Conservation (phyloP, 2,329 filamentous ascomycete species). For the Pezicula rhizophila region DNA sequence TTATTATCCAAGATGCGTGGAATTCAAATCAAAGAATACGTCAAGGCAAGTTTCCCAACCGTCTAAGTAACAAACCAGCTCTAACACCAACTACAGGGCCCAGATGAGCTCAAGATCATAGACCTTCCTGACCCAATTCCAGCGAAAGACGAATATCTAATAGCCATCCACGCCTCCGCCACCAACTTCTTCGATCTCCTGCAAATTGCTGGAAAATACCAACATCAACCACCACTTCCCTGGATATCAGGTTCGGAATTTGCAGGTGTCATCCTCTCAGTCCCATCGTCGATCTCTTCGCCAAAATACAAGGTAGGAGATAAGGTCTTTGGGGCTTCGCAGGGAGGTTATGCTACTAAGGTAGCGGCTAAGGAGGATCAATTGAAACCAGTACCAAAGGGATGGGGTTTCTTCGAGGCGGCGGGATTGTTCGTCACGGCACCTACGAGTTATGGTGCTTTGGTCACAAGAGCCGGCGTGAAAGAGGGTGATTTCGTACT, state of each 20-base stretch:
- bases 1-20: constrained; percentile 57
- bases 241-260: constrained; percentile 89
- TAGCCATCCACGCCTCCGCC: constrained; percentile 78
- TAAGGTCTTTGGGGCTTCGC: constrained; percentile 77
- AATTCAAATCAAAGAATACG: constrained; percentile 68
- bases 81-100: constrained; percentile 46
- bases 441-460: constrained; percentile 79
- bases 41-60: constrained; percentile 49
- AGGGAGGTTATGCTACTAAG: constrained; percentile 81
- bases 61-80: background rate
- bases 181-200: constrained; percentile 98
- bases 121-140: constrained; percentile 71
- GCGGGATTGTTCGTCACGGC: constrained; percentile 89
- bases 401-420: constrained; percentile 79
- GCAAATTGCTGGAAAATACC: constrained; percentile 93
- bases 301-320: constrained; percentile 71
- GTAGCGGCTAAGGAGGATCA: constrained; percentile 60
- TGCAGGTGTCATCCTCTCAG: constrained; percentile 66
- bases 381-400: constrained; percentile 68
- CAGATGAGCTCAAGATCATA: constrained; percentile 70
- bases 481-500: constrained; percentile 80
- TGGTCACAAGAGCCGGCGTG: constrained; percentile 72
- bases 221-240: constrained; percentile 78
- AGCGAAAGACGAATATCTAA: constrained; percentile 69
- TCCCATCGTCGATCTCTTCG: constrained; percentile 45